Percentiles rank a stretch among this genome's conserved stretches.
phyloP scores from a whole-genome alignment of 805 yeast species.

The Nakazawaea sp. region DNA sequence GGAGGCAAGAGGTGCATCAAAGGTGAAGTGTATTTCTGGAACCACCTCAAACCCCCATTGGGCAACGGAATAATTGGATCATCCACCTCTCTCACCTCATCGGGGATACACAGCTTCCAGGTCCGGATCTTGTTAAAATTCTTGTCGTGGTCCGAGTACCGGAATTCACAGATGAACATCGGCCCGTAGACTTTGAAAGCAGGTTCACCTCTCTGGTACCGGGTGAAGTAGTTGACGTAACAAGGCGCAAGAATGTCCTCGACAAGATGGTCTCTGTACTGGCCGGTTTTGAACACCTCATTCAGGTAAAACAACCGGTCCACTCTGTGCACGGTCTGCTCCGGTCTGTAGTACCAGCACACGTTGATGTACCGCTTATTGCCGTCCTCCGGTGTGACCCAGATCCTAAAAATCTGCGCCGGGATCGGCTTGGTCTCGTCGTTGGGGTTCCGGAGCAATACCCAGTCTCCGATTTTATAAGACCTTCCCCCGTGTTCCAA shows the following conservation, averaged over 20 bases:
- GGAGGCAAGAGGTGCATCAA: conserved; percentile 70
- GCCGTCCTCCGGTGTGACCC: conserved; percentile 77
- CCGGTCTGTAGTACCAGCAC: conserved; percentile 97
- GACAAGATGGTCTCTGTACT: conserved; percentile 87
- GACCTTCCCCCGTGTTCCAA: conserved; percentile 63
- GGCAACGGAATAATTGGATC: conserved; percentile 73
- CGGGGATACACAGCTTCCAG: conserved; percentile 98
- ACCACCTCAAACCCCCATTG: conserved; percentile 47
- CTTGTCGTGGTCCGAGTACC: conserved; percentile 88
- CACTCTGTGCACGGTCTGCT: conserved; percentile 91
- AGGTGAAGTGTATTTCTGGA: conserved; percentile 80
- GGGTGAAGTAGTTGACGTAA: conserved; percentile 89
- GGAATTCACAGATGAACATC: conserved; percentile 87
- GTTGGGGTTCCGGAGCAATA: conserved; percentile 77
- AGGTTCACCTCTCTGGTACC: conserved; percentile 93
- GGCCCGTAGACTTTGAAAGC: conserved; percentile 74
- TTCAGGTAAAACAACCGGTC: conserved; percentile 88
- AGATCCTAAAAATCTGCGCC: conserved; percentile 88
- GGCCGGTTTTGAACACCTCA: conserved; percentile 95
- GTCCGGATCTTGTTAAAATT: conserved; percentile 92
- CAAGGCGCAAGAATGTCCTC: conserved; percentile 90
- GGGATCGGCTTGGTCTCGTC: conserved; percentile 87
- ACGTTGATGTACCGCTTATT: conserved; percentile 81
- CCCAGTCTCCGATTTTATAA: conserved; percentile 94
- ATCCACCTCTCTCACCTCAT: conserved; percentile 82